phyloP scores from a whole-genome alignment of 441 rosid genomes.

The Syzygium malaccense region DNA sequence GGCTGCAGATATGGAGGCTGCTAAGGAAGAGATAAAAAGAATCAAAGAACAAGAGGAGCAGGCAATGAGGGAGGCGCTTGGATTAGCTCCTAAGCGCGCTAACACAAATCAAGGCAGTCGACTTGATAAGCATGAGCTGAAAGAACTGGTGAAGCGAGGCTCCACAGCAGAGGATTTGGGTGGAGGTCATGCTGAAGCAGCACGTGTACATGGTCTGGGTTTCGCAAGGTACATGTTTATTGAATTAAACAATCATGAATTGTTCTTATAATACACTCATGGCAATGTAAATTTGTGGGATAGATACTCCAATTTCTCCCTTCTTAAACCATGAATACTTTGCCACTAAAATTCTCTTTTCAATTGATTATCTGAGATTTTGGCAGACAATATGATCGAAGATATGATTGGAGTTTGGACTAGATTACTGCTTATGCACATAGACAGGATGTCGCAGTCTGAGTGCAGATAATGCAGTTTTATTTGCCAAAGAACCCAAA shows the following conservation, averaged over 20 bases:
- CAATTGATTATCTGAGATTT: not conserved
- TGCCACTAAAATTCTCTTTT: not conserved
- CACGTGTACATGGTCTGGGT: conserved; percentile 85
- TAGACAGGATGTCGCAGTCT: not conserved
- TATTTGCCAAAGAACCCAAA: not conserved
- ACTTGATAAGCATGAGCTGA: conserved; percentile 88
- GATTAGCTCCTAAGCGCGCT: conserved; percentile 84
- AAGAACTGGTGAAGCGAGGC: conserved; percentile 86
- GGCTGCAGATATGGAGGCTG: conserved; percentile 43
- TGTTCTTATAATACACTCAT: not conserved
- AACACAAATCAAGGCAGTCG: conserved; percentile 69
- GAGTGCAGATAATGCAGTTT: not conserved
- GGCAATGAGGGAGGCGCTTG: conserved; percentile 98
- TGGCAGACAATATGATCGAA: not conserved
- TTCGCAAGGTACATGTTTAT: conserved; percentile 51
- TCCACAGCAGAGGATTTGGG: conserved; percentile 97
- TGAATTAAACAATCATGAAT: not conserved
- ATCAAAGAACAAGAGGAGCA: conserved; percentile 95
- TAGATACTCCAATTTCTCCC: not conserved
- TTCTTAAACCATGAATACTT: not conserved
- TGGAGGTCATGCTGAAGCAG: conserved; percentile 90
- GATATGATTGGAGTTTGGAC: not conserved
- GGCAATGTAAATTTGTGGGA: not conserved
- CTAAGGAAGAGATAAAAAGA: conserved; percentile 83
- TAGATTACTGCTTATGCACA: not conserved